Base-by-base conservation (phyloP, 2,329 filamentous ascomycete genomes). In the Aspergillus sp. region DNA sequence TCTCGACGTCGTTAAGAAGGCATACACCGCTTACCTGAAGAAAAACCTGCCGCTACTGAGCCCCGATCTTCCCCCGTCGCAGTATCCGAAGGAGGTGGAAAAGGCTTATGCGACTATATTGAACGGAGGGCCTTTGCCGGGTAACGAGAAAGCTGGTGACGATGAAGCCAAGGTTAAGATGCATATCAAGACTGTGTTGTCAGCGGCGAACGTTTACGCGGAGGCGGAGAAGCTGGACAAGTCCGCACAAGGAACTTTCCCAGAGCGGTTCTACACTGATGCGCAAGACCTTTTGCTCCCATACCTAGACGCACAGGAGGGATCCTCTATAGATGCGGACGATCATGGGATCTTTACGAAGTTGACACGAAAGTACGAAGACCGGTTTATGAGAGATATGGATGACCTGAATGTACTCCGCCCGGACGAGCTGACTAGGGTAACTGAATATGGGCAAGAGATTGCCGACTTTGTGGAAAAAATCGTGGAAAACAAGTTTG, bases 361-460 rank as follows among this genome's bases (percentile, higher is more conserved):
- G 62, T 83, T 98, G 27, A 96, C 93, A 0, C 84, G 90, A 73
- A 88, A 88, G 69, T 96, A 92, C 79, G 93, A 97, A 74, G 81
- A 84, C n/a, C 84, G 91, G 14, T 98, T 97, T 75, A 89, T 90
- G 71, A 86, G 90, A 57, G 93, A 98, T 68, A 93, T 98, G 88
- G 83, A 87, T 60, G 86, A 87, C 6, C 79, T 98, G 51, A 98
- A 98, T 68, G 91, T 96, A 11, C 80, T 93, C 40, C 82, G 87
- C 21, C 92, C 93, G 0, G 90, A 96, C 67, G 84, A 89, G 35
- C 79, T 96, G 25, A 96, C 92, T 0, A 82, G 93, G 56, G 93
- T 97, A n/a, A 96, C 92, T 1, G 91, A 96, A 68, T 97, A 95
- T 66, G 90, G 93, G 4, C 87, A 88, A 0, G 87, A 96, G 69